Evolutionary conservation across 2,329 filamentous ascomycete species (phyloP).

Genomic region (Raffaelea arxii): DNA sequence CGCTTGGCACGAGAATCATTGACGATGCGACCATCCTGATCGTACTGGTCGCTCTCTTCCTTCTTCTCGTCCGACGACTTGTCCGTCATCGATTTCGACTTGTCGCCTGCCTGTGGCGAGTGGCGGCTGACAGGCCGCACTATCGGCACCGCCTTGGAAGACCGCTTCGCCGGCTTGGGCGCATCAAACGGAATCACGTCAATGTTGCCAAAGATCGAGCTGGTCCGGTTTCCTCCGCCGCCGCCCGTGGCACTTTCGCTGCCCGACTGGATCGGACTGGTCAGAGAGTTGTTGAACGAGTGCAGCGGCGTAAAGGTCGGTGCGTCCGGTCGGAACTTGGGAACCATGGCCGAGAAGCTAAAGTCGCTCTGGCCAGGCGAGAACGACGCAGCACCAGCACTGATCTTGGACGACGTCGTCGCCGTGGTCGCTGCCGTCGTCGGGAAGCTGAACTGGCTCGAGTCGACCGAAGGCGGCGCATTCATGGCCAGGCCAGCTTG

Average conservation of each 20-base stretch:
- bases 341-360: conserved; percentile 56
- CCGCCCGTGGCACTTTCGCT: conserved; percentile 26
- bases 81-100: too few relatives aligned
- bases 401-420: conserved; percentile 44
- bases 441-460: conserved; percentile 32
- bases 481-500: conserved; percentile 27
- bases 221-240: conserved; percentile 28
- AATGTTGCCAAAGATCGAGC: conserved; percentile 62
- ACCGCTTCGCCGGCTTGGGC: conserved; percentile 55
- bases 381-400: conserved; percentile 61
- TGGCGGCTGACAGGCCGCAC: conserved; percentile 50
- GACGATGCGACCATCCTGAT: conserved; percentile 50
- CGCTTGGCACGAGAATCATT: conserved; percentile 68
- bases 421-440: conserved; percentile 26
- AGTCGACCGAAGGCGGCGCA: conserved; percentile 23
- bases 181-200: conserved; percentile 52
- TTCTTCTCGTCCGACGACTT: conserved; percentile 10
- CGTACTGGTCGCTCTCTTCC: conserved; percentile 28
- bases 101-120: conserved; percentile 11
- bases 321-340: conserved; percentile 66
- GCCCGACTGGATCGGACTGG: conserved; percentile 33
- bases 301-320: conserved; percentile 62
- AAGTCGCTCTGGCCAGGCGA: conserved; percentile 57
- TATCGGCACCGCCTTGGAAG: conserved; percentile 81
- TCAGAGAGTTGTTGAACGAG: conserved; percentile 35